Base-by-base conservation (phyloP, 1,139 yeast species). In the Yamadazyma trypodendri region DNA sequence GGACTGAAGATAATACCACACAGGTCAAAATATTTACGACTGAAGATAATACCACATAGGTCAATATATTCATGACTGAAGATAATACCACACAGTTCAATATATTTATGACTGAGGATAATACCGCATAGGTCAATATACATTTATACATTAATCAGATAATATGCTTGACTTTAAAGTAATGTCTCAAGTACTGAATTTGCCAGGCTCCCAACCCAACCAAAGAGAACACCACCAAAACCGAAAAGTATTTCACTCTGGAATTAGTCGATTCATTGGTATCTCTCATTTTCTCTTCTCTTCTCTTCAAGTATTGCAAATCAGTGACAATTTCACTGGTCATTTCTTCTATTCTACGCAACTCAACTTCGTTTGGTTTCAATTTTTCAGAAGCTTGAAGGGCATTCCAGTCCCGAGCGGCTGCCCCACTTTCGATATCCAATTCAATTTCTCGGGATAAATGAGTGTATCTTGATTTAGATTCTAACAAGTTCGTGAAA, bases 401-500 rank as follows among this genome's bases (percentile, higher is more conserved):
- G 20, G 94, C 89, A 58, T 88, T 88, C 97, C 97, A 92, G 65
- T 92, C 97, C 64, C 97, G 83, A 28, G 97, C 97, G 52, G 90
- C 88, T 38, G 97, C 86, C 24, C 98, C 98, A 48, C 90, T 83
- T 63, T 92, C 97, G 42, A 92, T 84, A 50, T 90, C 97, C 55
- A 92, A 72, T 57, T 89, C 97, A 50, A 92, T 71, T 40, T 82
- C 81, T 63, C 90, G 77, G 32, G 67, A 58, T 47, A 75, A 55
- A 29, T 48, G 46, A 34, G 67, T 52, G 41, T 64, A 62, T 42
- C 61, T 53, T 6, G 65, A 65, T 37, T 60, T 63, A 36, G 61
- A 58, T 42, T 77, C 73, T 46, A 67, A 54, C 38, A 68, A 61
- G 61, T 92, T 92, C 46, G 82, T 84, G 65, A 92, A 86, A 63